Percentiles rank a stretch among this genome's conserved stretches.
These are phyloP conservation scores for Dactylonectria estremocensis DNA, from an alignment of 2,329 filamentous ascomycete species.

Conservation along the genomic window DNA sequence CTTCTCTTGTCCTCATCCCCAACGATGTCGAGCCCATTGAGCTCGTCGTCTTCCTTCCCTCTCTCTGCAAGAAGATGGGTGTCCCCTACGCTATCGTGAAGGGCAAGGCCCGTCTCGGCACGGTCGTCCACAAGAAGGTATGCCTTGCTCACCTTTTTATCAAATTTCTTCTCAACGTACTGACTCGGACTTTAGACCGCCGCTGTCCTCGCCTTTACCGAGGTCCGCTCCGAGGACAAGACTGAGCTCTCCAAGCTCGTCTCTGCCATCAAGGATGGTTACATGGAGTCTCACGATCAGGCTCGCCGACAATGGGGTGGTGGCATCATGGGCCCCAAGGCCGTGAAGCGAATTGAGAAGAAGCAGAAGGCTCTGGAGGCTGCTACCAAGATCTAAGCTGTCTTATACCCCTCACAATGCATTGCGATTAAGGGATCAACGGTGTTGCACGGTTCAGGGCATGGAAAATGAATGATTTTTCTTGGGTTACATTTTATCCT, in stretches of 20 bases:
- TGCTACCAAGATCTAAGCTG: conserved; percentile 95
- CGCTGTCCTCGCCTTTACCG: conserved; percentile 94
- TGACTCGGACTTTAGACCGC: conserved; percentile 80
- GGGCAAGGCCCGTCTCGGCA: conserved; percentile 99
- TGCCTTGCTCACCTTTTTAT: conserved; percentile 36
- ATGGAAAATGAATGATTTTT: conserved; percentile 61
- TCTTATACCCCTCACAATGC: conserved; percentile 57
- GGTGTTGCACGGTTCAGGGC: conserved; percentile 60
- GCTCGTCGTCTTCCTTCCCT: conserved; percentile 98
- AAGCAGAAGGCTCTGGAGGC: conserved; percentile 93
- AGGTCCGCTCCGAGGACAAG: conserved; percentile 99
- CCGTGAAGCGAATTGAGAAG: conserved; percentile 83
- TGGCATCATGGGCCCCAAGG: conserved; percentile 99
- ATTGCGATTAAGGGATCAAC: conserved; percentile 58
- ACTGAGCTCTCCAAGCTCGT: conserved; percentile 97
- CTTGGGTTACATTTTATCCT: conserved; percentile 52
- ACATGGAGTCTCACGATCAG: conserved; percentile 95
- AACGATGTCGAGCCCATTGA: conserved; percentile 99
- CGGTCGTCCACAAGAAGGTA: conserved; percentile 99
- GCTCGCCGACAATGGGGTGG: conserved; percentile 96
- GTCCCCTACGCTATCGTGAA: conserved; percentile 99
- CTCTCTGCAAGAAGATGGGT: conserved; percentile 99
- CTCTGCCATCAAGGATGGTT: conserved; percentile 97
- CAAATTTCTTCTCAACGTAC: conserved; percentile 34
- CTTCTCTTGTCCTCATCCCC: conserved; percentile 95